Base-by-base conservation (phyloP, 768 basidiomycete species). In the Tulasnella sp. region DNA sequence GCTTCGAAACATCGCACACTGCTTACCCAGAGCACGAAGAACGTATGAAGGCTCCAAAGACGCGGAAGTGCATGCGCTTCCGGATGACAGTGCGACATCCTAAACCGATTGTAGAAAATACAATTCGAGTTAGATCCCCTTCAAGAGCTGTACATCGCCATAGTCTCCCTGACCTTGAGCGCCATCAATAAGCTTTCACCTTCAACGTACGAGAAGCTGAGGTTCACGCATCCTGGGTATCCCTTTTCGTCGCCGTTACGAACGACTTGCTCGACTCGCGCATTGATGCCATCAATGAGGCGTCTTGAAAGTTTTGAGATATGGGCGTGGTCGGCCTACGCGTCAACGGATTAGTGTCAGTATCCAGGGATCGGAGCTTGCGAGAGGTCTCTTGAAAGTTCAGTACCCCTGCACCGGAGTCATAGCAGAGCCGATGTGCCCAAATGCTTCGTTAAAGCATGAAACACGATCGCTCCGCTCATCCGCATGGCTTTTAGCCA, bases 41-140 rank as follows among this genome's bases (percentile, higher is more conserved):
- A 99, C 97, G 79, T 99, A 99, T 29, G 95, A 98, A 8, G 97
- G 97, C 80, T 99, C 97, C 70, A 99, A 84, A 8, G 96, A 98
- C 9, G 97, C 97, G 0, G 96, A 98, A 39, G 97, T 99, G 78
- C 97, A 99, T 8, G 97, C 97, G 77, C 94, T 96, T 42, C 97
- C 97, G 7, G 96, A 98, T 6, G 97, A 98, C 62, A 99, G 85
- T 4, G 97, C 97, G 75, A 98, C 91, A 77, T 98, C 94, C 94
- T 95, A 76, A 26, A 65, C 34, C 52, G 71, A 9, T 52, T n/a
- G 32, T 32, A 0, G 40, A 16, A 16, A 7, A 32, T 26, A 52
- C n/a, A 29, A 73, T 70, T 62, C 19, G 16, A 7, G 59, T 74
- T 66, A 69, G 35, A 68, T 26, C 22, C 37, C n/a, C 59, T 17